Evolutionary conservation across 192 early-diverging fungal species (phyloP).

Genomic region (Coemansia sp.): DNA sequence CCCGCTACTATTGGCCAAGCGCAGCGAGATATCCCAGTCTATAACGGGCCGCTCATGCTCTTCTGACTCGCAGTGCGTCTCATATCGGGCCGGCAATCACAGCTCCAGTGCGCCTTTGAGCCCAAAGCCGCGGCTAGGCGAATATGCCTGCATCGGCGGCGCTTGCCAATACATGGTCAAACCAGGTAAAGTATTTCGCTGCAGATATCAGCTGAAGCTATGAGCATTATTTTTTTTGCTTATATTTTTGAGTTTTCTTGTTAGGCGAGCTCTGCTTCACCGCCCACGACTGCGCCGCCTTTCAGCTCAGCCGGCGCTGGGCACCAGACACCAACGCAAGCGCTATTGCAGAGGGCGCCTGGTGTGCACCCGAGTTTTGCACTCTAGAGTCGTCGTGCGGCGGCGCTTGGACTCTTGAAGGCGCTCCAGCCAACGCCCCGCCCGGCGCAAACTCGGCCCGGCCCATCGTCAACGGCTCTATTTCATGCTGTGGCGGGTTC

Average conservation of each 20-base stretch:
- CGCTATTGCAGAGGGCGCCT: constrained; percentile 4
- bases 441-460: constrained; percentile 29
- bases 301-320: constrained; percentile 40
- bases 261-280: constrained; percentile 54
- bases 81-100: constrained; percentile 23
- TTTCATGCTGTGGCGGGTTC: constrained; percentile 59
- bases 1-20: background rate
- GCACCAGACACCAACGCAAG: background rate
- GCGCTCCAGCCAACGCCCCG: constrained; percentile 36
- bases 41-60: constrained; percentile 17
- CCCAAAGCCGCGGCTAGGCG: constrained; percentile 42
- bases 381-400: constrained; percentile 63
- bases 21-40: background rate
- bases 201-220: background rate
- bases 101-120: constrained; percentile 7
- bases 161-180: constrained; percentile 60
- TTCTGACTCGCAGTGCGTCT: constrained; percentile 45
- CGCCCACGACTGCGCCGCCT: constrained; percentile 57
- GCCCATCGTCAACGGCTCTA: constrained; percentile 18
- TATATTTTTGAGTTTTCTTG: background rate
- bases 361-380: constrained; percentile 56
- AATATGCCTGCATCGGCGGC: constrained; percentile 59
- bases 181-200: constrained; percentile 36
- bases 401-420: constrained; percentile 57
- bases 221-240: background rate